phyloP scores from a whole-genome alignment of 768 basidiomycete species.

The Mycena metata region DNA sequence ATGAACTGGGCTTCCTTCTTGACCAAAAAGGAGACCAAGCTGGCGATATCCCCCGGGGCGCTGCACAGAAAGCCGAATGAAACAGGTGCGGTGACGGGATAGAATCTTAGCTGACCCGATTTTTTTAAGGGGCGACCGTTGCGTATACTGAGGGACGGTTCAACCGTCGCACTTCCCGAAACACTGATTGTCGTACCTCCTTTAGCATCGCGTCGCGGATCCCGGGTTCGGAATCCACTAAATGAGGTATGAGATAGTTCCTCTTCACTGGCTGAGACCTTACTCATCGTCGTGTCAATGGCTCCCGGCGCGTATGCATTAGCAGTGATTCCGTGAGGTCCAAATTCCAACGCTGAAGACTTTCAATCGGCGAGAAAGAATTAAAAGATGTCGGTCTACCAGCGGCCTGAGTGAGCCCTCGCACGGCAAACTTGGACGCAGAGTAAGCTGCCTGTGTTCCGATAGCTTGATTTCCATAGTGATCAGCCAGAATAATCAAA shows the following conservation, averaged over 20 bases:
- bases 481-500: neutral
- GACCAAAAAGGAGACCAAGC: slow-evolving; percentile 48
- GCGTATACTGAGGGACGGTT: neutral
- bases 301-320: slow-evolving; percentile 46
- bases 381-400: slow-evolving; percentile 39
- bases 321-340: slow-evolving; percentile 43
- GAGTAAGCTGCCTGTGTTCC: slow-evolving; percentile 45
- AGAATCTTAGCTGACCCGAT: slow-evolving; percentile 4
- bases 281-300: slow-evolving; percentile 21
- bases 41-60: slow-evolving; percentile 43
- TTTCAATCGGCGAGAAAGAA: too few species aligned
- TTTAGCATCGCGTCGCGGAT: too few species aligned
- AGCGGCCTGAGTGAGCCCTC: slow-evolving; percentile 56
- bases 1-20: slow-evolving; percentile 46
- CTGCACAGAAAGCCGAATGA: neutral
- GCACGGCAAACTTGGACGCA: slow-evolving; percentile 57
- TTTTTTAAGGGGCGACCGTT: slow-evolving; percentile 14
- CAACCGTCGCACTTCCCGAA: too few species aligned
- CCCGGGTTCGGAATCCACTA: too few species aligned
- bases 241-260: too few species aligned
- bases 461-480: slow-evolving; percentile 3
- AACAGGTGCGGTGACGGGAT: too few species aligned
- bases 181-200: too few species aligned
- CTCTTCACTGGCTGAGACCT: too few species aligned
- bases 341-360: slow-evolving; percentile 47